A percentile compares a stretch with the other conserved stretches of the same genome.
These are phyloP conservation scores for Protea cynaroides DNA, from an alignment of 164 flowering plant genomes.

Conservation along the genomic window DNA sequence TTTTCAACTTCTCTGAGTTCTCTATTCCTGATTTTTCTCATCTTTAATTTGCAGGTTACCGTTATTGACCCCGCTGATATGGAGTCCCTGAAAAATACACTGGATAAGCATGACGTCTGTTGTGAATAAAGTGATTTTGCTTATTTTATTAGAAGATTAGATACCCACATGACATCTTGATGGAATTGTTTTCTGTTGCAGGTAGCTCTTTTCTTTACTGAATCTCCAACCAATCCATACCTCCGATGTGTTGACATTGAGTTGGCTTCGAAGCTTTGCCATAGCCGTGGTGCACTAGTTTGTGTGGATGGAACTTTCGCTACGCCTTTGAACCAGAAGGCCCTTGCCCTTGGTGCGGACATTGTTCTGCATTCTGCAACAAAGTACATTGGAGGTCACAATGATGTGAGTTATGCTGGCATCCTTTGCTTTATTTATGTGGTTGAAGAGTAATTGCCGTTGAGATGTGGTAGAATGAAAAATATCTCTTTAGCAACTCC, in stretches of 20 bases:
- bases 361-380: constrained; percentile 89
- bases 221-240: constrained; percentile 97
- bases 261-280: constrained; percentile 88
- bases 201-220: constrained; percentile 94
- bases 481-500: not conserved
- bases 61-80: constrained; percentile 92
- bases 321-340: constrained; percentile 92
- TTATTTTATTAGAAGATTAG: not conserved
- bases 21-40: constrained; percentile 1
- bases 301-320: constrained; percentile 94
- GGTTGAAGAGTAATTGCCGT: not conserved
- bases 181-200: constrained; percentile 23
- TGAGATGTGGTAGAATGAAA: not conserved
- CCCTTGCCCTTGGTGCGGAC: constrained; percentile 93
- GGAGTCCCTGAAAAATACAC: constrained; percentile 60
- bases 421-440: not conserved
- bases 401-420: constrained; percentile 51
- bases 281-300: constrained; percentile 74
- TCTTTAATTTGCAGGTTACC: constrained; percentile 55
- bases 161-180: not conserved
- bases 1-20: not conserved
- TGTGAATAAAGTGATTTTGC: constrained; percentile 1
- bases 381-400: constrained; percentile 86
- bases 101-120: constrained; percentile 70
- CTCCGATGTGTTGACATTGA: constrained; percentile 89